Evolutionary conservation across 2,329 filamentous ascomycete species (phyloP).

Genomic region (Trichoderma breve): DNA sequence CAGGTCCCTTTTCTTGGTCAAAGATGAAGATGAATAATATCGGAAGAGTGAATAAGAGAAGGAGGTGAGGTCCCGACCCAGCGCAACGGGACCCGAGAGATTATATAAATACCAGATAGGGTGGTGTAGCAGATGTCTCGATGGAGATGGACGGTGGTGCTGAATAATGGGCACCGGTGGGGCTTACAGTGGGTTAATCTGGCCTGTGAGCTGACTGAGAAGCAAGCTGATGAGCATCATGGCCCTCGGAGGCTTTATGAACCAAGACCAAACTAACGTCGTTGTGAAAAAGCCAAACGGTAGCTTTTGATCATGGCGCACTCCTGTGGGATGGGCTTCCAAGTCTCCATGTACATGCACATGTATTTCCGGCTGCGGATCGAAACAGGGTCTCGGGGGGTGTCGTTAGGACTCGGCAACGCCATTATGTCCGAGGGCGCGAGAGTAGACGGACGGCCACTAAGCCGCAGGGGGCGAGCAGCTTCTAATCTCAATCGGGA

Average conservation of each 20-base stretch:
- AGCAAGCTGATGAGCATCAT: neutral
- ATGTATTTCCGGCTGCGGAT: conserved; percentile 16
- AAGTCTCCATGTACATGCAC: neutral
- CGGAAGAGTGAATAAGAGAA: neutral
- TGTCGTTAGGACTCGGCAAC: conserved; percentile 31
- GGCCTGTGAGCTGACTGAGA: conserved; percentile 8
- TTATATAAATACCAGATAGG: conserved; percentile 10
- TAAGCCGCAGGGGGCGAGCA: neutral
- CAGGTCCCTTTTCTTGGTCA: neutral
- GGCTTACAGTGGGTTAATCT: neutral
- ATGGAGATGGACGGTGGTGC: neutral
- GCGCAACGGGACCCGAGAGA: conserved; percentile 12
- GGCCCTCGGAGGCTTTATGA: neutral
- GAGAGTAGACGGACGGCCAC: neutral
- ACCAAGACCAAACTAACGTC: neutral
- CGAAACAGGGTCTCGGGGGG: conserved; percentile 14
- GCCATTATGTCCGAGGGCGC: conserved; percentile 43
- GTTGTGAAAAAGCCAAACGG: neutral
- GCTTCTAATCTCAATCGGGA: too few species aligned
- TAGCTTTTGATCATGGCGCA: neutral
- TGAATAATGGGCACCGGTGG: conserved; percentile 7
- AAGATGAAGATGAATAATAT: neutral
- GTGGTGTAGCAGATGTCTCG: neutral
- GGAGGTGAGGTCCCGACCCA: neutral
- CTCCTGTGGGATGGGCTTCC: neutral